Conservation (phyloP, 2,329 filamentous ascomycete genomes). For the Leptographium lundbergii region DNA sequence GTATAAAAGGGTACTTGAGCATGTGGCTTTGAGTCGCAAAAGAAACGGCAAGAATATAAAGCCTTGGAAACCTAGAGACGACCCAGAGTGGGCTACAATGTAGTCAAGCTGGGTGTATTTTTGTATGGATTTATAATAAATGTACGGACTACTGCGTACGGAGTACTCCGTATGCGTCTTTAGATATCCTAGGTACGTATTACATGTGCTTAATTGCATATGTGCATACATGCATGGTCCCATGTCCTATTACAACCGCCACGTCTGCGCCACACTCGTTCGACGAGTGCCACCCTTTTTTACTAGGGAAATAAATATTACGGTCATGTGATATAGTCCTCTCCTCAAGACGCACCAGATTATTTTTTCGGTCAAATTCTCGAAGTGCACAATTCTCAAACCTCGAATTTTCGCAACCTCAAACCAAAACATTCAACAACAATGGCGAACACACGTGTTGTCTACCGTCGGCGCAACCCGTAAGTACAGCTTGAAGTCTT, state of each 20-base stretch:
- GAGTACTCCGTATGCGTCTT: background rate
- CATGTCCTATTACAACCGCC: background rate
- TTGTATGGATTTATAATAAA: too few relatives aligned
- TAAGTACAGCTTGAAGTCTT: constrained; percentile 34
- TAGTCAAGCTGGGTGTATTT: background rate
- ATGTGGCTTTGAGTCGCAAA: constrained; percentile 38
- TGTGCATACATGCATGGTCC: background rate
- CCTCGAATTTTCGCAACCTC: constrained; percentile 8
- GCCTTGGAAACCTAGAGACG: constrained; percentile 44
- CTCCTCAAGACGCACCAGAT: constrained; percentile 11
- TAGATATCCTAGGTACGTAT: too few relatives aligned
- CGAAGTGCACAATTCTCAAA: constrained; percentile 1
- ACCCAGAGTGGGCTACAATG: constrained; percentile 42
- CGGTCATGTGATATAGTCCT: constrained; percentile 10
- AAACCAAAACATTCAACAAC: constrained; percentile 30
- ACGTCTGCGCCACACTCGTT: background rate
- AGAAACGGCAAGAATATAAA: constrained; percentile 44
- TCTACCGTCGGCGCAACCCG: constrained; percentile 69
- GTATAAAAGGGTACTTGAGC: constrained; percentile 36
- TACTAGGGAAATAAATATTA: background rate
- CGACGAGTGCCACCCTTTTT: background rate
- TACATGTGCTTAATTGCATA: background rate
- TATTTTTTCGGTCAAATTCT: constrained; percentile 6
- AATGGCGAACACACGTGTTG: constrained; percentile 48
- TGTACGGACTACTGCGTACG: background rate